Evolutionary conservation across 108 stramenopile genomes (phyloP).

Genomic region (Pseudonitzschia multiseries): DNA sequence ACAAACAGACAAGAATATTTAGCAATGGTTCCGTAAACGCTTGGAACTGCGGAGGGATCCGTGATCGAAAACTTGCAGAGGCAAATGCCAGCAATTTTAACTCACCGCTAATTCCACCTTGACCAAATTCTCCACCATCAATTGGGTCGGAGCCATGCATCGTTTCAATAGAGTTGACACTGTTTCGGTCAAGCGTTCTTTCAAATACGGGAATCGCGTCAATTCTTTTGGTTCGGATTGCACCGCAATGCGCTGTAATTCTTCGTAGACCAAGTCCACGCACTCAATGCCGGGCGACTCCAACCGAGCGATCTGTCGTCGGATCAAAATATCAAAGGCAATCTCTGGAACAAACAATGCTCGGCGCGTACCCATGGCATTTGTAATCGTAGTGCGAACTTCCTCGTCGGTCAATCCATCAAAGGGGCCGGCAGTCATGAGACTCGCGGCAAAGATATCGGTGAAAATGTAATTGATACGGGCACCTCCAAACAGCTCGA

Average conservation of each 20-base stretch:
- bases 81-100: neutral
- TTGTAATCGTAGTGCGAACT: slow-evolving; percentile 95
- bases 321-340: slow-evolving; percentile 92
- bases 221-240: slow-evolving; percentile 90
- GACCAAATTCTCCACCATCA: slow-evolving; percentile 94
- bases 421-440: slow-evolving; percentile 90
- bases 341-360: slow-evolving; percentile 97
- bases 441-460: slow-evolving; percentile 87
- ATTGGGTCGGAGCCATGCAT: slow-evolving; percentile 83
- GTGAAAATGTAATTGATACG: slow-evolving; percentile 94
- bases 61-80: neutral
- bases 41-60: neutral
- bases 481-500: slow-evolving; percentile 96
- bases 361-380: slow-evolving; percentile 93
- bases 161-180: slow-evolving; percentile 71
- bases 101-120: slow-evolving; percentile 89
- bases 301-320: slow-evolving; percentile 90
- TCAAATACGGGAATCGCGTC: slow-evolving; percentile 86
- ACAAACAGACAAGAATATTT: neutral
- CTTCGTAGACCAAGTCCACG: slow-evolving; percentile 94
- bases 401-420: slow-evolving; percentile 95
- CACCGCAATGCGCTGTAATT: slow-evolving; percentile 88
- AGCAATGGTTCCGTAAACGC: neutral
- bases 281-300: slow-evolving; percentile 95
- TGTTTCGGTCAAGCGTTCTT: slow-evolving; percentile 91